A percentile compares a stretch with the other conserved stretches of the same genome.
phyloP scores from a whole-genome alignment of 257 asterid species.

The Solanum chmielewskii region DNA sequence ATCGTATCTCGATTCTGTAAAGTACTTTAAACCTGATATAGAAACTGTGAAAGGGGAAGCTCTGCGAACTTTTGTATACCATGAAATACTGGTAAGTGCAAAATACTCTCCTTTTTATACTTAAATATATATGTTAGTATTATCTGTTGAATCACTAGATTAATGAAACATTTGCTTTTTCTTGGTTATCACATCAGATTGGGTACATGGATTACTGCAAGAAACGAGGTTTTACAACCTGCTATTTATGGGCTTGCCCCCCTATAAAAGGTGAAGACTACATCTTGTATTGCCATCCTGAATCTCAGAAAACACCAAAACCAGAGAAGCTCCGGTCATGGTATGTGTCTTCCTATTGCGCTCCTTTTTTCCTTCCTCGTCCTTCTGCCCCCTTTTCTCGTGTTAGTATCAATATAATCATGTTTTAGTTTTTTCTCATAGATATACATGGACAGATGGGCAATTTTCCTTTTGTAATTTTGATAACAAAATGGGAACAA shows the following conservation, averaged over 20 bases:
- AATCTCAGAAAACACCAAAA: constrained; percentile 52
- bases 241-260: constrained; percentile 86
- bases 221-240: constrained; percentile 48
- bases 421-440: neutral
- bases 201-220: constrained; percentile 84
- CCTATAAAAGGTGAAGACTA: constrained; percentile 66
- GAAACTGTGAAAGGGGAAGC: constrained; percentile 44
- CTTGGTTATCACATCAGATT: constrained; percentile 28
- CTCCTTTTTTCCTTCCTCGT: neutral
- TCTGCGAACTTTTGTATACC: constrained; percentile 69
- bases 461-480: neutral
- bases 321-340: constrained; percentile 49
- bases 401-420: neutral
- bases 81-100: constrained; percentile 51
- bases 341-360: constrained; percentile 19
- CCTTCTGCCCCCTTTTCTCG: neutral
- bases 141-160: neutral
- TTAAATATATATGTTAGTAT: neutral
- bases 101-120: neutral
- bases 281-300: constrained; percentile 73
- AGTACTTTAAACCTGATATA: constrained; percentile 57
- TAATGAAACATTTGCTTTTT: neutral
- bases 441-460: neutral
- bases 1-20: constrained; percentile 74
- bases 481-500: neutral